These are phyloP conservation scores for Jaenimonas drosophilae DNA, from an alignment of 208 protist species.

Conservation along the genomic window DNA sequence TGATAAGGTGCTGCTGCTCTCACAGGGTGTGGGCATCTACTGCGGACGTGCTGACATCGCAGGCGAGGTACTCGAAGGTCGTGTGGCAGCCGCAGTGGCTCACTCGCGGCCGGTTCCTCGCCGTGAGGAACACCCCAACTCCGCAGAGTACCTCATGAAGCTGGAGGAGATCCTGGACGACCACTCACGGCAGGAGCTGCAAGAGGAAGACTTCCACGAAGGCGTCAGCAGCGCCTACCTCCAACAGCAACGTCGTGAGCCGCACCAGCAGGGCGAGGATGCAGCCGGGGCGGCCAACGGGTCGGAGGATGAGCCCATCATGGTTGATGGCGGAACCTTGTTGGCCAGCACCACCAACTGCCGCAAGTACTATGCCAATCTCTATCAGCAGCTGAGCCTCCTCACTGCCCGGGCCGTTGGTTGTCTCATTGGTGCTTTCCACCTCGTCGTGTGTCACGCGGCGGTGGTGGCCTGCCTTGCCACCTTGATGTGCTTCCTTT, in stretches of 20 bases:
- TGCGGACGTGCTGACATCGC: slow-evolving; percentile 63
- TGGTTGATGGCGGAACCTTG: slow-evolving; percentile 19
- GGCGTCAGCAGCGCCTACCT: too few relatives aligned
- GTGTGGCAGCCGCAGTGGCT: slow-evolving; percentile 37
- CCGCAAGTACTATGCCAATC: slow-evolving; percentile 74
- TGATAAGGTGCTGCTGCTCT: slow-evolving; percentile 83
- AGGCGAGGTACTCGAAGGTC: slow-evolving; percentile 36
- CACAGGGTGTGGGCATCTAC: slow-evolving; percentile 75
- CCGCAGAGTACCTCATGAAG: slow-evolving; percentile 83
- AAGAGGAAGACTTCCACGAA: slow-evolving; percentile 5
- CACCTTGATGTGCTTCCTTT: slow-evolving; percentile 75
- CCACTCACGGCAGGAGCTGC: slow-evolving; percentile 45
- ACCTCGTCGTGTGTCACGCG: slow-evolving; percentile 76
- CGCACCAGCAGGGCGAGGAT: too few relatives aligned
- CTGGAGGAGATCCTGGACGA: slow-evolving; percentile 76
- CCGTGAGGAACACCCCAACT: slow-evolving; percentile 41
- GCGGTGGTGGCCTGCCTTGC: slow-evolving; percentile 64
- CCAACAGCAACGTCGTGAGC: too few relatives aligned
- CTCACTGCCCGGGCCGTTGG: slow-evolving; percentile 56
- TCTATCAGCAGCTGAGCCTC: slow-evolving; percentile 73
- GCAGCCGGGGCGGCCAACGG: neutral
- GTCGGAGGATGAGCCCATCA: neutral
- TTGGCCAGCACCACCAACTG: slow-evolving; percentile 30
- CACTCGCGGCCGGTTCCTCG: slow-evolving; percentile 23
- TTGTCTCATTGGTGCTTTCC: slow-evolving; percentile 63